phyloP scores from a whole-genome alignment of 2,329 filamentous ascomycete genomes.

The Thielaviopsis populi region DNA sequence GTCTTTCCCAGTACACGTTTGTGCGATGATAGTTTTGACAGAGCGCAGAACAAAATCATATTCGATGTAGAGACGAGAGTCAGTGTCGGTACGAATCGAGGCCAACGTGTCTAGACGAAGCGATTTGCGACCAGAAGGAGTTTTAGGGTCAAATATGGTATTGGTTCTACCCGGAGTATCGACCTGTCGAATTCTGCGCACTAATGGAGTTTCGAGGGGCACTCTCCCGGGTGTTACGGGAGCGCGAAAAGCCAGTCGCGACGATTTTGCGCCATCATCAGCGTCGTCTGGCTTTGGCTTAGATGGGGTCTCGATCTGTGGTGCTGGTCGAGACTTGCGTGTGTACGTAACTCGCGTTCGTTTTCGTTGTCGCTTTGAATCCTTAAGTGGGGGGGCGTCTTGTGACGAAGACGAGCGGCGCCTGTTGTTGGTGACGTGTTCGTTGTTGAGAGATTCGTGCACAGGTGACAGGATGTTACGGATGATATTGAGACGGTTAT shows the following conservation, averaged over 20 bases:
- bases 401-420: neutral
- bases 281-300: neutral
- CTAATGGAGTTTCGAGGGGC: conserved; percentile 23
- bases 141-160: conserved; percentile 1
- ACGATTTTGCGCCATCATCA: neutral
- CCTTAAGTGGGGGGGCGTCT: neutral
- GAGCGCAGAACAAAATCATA: conserved; percentile 13
- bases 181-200: conserved; percentile 21
- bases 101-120: neutral
- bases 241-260: conserved; percentile 6
- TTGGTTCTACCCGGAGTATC: conserved; percentile 7
- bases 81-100: neutral
- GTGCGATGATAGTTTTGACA: conserved; percentile 5
- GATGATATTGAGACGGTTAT: conserved; percentile 9
- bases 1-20: neutral
- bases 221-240: conserved; percentile 18
- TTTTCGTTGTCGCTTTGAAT: neutral
- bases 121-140: neutral
- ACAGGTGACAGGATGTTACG: neutral
- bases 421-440: no score
- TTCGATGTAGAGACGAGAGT: conserved; percentile 10
- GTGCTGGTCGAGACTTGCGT: neutral
- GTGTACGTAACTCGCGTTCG: conserved; percentile 8
- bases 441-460: neutral
- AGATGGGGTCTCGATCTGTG: neutral